Base-by-base conservation (phyloP, 179 eudicot species). In the Amaranthus tricolor region DNA sequence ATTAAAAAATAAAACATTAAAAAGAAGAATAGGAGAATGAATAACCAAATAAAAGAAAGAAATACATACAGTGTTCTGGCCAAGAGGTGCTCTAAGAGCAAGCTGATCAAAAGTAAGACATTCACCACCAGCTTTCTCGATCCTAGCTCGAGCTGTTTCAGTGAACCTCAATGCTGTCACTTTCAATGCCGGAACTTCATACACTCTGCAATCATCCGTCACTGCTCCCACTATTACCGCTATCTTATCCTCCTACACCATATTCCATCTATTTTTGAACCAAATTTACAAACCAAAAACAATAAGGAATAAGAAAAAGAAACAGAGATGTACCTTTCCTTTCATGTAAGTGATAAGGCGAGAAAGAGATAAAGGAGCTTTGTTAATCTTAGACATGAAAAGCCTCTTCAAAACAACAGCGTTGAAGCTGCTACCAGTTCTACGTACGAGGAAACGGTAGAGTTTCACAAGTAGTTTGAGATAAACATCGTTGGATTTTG, bases 401-500 rank as follows among this genome's bases (percentile, higher is more conserved):
- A 91, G 84, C 78, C 97, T 83, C 88, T 92, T 92, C 80, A 92
- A 73, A 40, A 92, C 73, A 68, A 90, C 93, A 2, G 90, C 97
- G 82, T 92, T 90, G 88, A 92, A 92, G 62, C 82, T 86, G 82
- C 97, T 90, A 9, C 86, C 90, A 43, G 97, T 88, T 73, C 97
- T 85, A 80, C 97, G 83, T 8, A 87, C 97, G 9, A 90, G 84
- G 74, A 92, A 92, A 5, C 97, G 84, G 78, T 92, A 92, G 53
- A 92, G 78, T 90, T 89, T 89, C 57, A 89, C 90, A 43, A 89
- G 81, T 24, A 89, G 86, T 77, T 89, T 89, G 20, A 89, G 86
- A 69, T 89, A 87, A 2, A 89, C 85, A 81, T 89, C 92, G 64
- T 87, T 73, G 19, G 90, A 87, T 49, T 89, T 89, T 0, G 92